phyloP scores from a whole-genome alignment of 257 asterid genomes.

The Nicotiana sylvestris region DNA sequence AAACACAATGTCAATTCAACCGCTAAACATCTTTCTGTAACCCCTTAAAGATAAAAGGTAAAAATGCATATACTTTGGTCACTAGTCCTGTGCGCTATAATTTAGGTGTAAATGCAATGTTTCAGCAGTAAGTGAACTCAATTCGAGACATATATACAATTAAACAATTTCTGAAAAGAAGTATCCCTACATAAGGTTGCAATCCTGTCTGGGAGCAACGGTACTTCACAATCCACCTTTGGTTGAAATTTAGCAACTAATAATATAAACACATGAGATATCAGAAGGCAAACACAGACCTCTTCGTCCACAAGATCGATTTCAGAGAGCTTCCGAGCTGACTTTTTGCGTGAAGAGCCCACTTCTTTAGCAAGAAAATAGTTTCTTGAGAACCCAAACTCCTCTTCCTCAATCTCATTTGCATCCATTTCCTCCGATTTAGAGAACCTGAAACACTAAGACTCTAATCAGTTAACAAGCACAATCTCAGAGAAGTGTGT shows the following conservation, averaged over 20 bases:
- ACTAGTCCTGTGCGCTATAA: too few relatives aligned
- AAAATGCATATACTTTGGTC: too few relatives aligned
- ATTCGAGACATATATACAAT: not conserved
- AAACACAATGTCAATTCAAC: not conserved
- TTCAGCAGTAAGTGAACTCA: not conserved
- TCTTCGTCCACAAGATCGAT: slow-evolving; percentile 70
- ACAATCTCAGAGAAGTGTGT: not conserved
- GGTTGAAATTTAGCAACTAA: not conserved
- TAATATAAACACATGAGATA: not conserved
- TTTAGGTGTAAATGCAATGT: not conserved
- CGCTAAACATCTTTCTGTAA: not conserved
- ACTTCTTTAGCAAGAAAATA: slow-evolving; percentile 80
- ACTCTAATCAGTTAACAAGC: not conserved
- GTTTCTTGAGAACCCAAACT: slow-evolving; percentile 87
- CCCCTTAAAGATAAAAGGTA: not conserved
- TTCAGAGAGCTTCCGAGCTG: slow-evolving; percentile 62
- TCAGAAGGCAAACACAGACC: slow-evolving; percentile 27
- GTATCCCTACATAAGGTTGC: not conserved
- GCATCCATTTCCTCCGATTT: slow-evolving; percentile 45
- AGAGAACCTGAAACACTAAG: not conserved
- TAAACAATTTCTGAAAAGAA: too few relatives aligned
- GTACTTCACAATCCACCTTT: not conserved
- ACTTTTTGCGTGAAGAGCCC: slow-evolving; percentile 59
- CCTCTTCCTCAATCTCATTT: slow-evolving; percentile 69
- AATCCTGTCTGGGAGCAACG: not conserved